These are phyloP conservation scores for Colletotrichum sp. DNA, from an alignment of 2,329 filamentous ascomycete species.

Conservation along the genomic window DNA sequence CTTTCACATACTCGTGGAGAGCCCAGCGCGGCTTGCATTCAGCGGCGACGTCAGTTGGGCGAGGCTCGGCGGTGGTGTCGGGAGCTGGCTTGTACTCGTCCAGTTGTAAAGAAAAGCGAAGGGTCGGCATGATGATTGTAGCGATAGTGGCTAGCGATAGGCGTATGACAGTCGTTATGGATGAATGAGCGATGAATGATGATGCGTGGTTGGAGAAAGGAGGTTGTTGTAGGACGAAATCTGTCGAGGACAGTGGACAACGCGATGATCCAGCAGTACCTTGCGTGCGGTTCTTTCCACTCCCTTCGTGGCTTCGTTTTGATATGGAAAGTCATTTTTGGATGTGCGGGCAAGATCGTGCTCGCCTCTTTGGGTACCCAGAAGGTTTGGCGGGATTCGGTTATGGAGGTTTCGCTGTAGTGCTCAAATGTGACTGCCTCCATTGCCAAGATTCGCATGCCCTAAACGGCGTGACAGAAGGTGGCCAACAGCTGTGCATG, in stretches of 20 bases:
- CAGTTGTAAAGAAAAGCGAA: not conserved
- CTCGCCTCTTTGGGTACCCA: not conserved
- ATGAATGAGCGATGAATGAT: not conserved
- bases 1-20: fast-evolving
- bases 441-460: not conserved
- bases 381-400: not conserved
- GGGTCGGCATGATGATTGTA: not conserved
- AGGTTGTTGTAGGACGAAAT: not conserved
- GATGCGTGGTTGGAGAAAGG: not conserved
- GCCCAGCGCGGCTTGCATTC: not conserved
- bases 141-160: not conserved
- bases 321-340: not conserved
- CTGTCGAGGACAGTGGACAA: not conserved
- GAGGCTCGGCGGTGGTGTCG: not conserved
- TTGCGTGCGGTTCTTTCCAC: fast-evolving
- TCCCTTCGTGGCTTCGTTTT: not conserved
- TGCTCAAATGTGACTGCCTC: fast-evolving
- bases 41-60: not conserved
- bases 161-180: not conserved
- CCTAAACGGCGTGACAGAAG: fast-evolving
- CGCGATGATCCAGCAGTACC: not conserved
- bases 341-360: fast-evolving
- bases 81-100: not conserved
- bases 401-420: not conserved
- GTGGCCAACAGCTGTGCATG: not conserved